These are phyloP conservation scores for Camelina hispida DNA, from an alignment of 345 rosid genomes.

Conservation along the genomic window DNA sequence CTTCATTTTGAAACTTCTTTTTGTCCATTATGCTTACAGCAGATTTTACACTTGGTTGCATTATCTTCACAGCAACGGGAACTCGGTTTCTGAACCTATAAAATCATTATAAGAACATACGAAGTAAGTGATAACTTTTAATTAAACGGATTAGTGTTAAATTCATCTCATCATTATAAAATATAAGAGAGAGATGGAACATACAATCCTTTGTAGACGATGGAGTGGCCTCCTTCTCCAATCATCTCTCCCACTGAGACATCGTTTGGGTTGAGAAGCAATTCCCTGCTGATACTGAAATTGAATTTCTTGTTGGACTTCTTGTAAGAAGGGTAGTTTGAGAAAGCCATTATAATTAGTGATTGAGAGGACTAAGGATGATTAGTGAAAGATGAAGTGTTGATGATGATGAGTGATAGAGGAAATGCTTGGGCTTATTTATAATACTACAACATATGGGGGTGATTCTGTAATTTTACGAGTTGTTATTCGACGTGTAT, in stretches of 20 bases:
- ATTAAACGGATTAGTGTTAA: too few relatives aligned
- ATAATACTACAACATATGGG: background rate
- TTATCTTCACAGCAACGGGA: constrained; percentile 47
- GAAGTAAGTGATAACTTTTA: too few relatives aligned
- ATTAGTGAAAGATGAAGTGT: background rate
- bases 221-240: constrained; percentile 57
- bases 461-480: background rate
- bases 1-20: constrained; percentile 41
- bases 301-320: constrained; percentile 31
- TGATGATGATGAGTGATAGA: background rate
- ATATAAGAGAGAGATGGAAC: constrained; percentile 23
- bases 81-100: too few relatives aligned
- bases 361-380: background rate
- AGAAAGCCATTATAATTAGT: background rate
- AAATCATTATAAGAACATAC: too few relatives aligned
- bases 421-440: background rate
- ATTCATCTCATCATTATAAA: too few relatives aligned
- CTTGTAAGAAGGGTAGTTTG: background rate
- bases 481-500: too few relatives aligned
- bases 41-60: constrained; percentile 49
- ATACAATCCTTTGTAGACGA: constrained; percentile 61
- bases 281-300: constrained; percentile 48
- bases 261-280: constrained; percentile 50
- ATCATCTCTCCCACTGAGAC: constrained; percentile 49
- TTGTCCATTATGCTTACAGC: constrained; percentile 45